Percentiles rank a stretch among this genome's conserved stretches.
Evolutionary conservation across 2,329 filamentous ascomycete genomes (phyloP).

Genomic region (Pezizomycotina sp.): DNA sequence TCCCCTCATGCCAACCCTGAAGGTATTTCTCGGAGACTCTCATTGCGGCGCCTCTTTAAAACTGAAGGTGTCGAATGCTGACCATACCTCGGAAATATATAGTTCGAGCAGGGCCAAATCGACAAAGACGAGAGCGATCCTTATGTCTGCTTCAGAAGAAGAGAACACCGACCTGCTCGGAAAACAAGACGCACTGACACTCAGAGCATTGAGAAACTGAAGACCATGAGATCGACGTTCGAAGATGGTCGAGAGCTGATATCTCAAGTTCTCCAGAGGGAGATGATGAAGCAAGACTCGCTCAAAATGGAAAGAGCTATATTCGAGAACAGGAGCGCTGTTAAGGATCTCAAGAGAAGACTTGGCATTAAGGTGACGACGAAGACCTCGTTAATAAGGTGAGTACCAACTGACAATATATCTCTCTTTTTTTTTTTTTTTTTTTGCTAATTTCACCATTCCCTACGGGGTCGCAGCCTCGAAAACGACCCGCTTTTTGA

Average conservation of each 20-base stretch:
- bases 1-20: slow-evolving; percentile 59
- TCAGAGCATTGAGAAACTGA: slow-evolving; percentile 85
- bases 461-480: slow-evolving; percentile 38
- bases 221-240: slow-evolving; percentile 74
- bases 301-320: slow-evolving; percentile 58
- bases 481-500: slow-evolving; percentile 53
- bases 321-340: slow-evolving; percentile 63
- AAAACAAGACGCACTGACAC: slow-evolving; percentile 90
- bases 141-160: slow-evolving; percentile 92
- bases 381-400: slow-evolving; percentile 92
- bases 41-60: not conserved
- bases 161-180: slow-evolving; percentile 82
- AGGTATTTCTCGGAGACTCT: no score
- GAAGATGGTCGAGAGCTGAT: slow-evolving; percentile 76
- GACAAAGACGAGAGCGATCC: slow-evolving; percentile 93
- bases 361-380: slow-evolving; percentile 80
- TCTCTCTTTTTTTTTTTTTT: not conserved
- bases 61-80: slow-evolving; percentile 3
- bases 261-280: slow-evolving; percentile 59
- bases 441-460: slow-evolving; percentile 21
- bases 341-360: slow-evolving; percentile 78
- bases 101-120: slow-evolving; percentile 68
- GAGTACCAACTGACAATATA: slow-evolving; percentile 27
- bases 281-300: slow-evolving; percentile 60
- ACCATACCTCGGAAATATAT: slow-evolving; percentile 22